A percentile compares a stretch with the other conserved stretches of the same genome.
These are phyloP conservation scores for Thalassiosira hispida DNA, from an alignment of 352 stramenopile species.

Conservation along the genomic window DNA sequence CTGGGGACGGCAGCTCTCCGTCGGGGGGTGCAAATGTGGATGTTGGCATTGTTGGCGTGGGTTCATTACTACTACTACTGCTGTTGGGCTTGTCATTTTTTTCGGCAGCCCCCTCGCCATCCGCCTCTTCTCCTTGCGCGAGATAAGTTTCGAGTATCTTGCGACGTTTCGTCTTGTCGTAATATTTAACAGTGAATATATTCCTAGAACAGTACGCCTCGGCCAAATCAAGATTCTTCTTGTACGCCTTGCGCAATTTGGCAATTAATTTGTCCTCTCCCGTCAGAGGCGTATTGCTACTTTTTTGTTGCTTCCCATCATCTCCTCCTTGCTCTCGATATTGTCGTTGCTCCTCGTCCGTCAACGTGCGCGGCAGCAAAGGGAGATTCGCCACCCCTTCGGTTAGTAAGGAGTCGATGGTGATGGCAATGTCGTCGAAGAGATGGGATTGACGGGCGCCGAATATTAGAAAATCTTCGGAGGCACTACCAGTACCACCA, in stretches of 20 bases:
- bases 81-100: slow-evolving; percentile 1
- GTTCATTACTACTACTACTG: background rate
- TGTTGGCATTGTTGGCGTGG: background rate
- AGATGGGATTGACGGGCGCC: slow-evolving; percentile 53
- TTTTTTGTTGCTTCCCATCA: background rate
- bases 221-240: slow-evolving; percentile 66
- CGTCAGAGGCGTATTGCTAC: background rate
- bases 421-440: slow-evolving; percentile 58
- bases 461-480: slow-evolving; percentile 64
- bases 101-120: background rate
- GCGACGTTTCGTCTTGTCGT: slow-evolving; percentile 57
- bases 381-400: slow-evolving; percentile 64
- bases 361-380: slow-evolving; percentile 45
- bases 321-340: background rate
- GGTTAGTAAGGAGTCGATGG: slow-evolving; percentile 48
- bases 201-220: slow-evolving; percentile 65
- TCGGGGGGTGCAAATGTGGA: slow-evolving; percentile 21
- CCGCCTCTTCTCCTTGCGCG: slow-evolving; percentile 1
- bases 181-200: slow-evolving; percentile 68
- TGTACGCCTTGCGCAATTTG: slow-evolving; percentile 56
- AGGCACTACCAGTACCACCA: background rate
- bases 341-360: background rate
- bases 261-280: slow-evolving; percentile 58
- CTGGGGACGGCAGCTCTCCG: slow-evolving; percentile 27
- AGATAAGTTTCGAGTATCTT: slow-evolving; percentile 60